Conservation (phyloP, 345 rosid genomes). For the Linum usitatissimum region DNA sequence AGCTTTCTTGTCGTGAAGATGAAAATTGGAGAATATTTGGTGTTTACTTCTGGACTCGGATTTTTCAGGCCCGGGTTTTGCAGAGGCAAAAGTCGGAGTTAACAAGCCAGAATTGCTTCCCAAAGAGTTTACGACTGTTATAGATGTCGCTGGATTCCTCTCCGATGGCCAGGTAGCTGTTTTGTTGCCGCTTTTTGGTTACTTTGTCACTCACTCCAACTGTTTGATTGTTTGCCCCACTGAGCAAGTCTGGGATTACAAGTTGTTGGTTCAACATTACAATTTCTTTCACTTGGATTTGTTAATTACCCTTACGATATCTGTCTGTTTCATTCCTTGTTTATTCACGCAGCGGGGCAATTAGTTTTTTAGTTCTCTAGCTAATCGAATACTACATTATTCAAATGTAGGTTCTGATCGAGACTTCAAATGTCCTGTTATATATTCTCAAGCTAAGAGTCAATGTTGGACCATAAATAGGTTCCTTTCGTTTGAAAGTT, state of each 20-base stretch:
- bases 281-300: neutral
- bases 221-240: neutral
- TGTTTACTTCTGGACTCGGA: neutral
- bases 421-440: too few species aligned
- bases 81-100: slow-evolving; percentile 73
- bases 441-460: too few species aligned
- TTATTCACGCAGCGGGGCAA: too few species aligned
- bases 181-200: neutral
- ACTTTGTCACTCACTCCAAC: neutral
- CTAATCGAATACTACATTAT: too few species aligned
- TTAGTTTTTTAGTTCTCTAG: too few species aligned
- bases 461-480: too few species aligned
- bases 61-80: slow-evolving; percentile 39
- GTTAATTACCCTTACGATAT: neutral
- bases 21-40: neutral
- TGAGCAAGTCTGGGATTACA: neutral
- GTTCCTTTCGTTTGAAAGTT: too few species aligned
- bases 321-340: neutral
- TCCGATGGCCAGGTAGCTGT: slow-evolving; percentile 73
- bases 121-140: slow-evolving; percentile 62
- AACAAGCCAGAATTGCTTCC: slow-evolving; percentile 94
- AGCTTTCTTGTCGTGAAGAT: neutral
- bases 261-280: too few species aligned
- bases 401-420: too few species aligned
- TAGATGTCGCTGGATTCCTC: slow-evolving; percentile 87